Conservation (phyloP, 108 stramenopile species). For the Aurantiochytrium sp. region DNA sequence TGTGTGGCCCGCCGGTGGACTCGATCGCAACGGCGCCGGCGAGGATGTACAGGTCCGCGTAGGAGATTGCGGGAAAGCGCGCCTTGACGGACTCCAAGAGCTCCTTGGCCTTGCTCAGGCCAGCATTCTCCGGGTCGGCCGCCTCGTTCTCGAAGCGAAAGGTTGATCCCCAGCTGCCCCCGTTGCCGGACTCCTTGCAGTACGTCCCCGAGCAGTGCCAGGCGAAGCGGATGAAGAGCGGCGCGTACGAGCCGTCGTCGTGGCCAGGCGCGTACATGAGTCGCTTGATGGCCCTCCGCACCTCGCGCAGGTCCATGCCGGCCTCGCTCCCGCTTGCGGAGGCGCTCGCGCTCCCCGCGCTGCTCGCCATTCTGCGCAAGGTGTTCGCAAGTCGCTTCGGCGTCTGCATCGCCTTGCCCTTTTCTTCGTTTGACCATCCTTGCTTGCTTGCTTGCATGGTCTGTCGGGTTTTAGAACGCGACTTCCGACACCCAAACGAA, state of each 20-base stretch:
- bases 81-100: constrained; percentile 77
- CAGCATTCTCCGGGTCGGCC: constrained; percentile 71
- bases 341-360: not conserved
- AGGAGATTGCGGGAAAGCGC: constrained; percentile 70
- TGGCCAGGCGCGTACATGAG: not conserved
- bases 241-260: not conserved
- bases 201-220: not conserved
- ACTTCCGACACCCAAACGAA: too few species aligned
- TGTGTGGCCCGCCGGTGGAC: constrained; percentile 66
- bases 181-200: not conserved
- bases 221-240: not conserved
- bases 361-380: not conserved
- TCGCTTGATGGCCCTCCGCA: not conserved
- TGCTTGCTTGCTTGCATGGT: too few species aligned
- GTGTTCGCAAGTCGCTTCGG: not conserved
- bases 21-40: constrained; percentile 68
- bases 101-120: constrained; percentile 60
- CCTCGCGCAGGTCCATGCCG: not conserved
- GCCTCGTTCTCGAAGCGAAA: not conserved
- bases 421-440: too few species aligned
- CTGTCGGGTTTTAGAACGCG: too few species aligned
- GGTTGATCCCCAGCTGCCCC: not conserved
- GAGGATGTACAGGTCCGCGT: constrained; percentile 88
- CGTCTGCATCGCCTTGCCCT: not conserved
- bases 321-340: not conserved